phyloP scores from a whole-genome alignment of 2,329 filamentous ascomycete species.

The Emergomyces africanus region DNA sequence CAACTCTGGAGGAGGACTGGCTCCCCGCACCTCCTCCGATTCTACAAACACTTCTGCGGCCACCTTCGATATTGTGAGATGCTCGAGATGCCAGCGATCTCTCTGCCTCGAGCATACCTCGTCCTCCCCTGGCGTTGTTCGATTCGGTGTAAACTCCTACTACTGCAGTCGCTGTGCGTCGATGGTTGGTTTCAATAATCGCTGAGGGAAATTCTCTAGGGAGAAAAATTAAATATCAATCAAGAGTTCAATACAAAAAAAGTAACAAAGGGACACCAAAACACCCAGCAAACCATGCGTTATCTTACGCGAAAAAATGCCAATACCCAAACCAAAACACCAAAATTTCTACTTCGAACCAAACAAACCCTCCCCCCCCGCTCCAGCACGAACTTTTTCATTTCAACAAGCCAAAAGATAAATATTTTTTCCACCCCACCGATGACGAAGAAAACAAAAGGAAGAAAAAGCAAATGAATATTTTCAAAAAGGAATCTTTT shows the following conservation, averaged over 20 bases:
- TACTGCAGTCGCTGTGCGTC: slow-evolving; percentile 35
- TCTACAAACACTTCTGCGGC: slow-evolving; percentile 13
- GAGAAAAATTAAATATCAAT: not conserved
- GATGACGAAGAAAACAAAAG: not conserved
- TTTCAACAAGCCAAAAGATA: not conserved
- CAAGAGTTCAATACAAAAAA: not conserved
- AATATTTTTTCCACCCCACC: not conserved
- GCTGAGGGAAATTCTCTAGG: slow-evolving; percentile 17
- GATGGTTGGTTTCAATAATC: slow-evolving; percentile 31
- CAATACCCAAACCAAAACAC: not conserved
- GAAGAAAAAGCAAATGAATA: not conserved
- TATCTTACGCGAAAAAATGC: not conserved
- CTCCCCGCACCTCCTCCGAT: slow-evolving; percentile 14
- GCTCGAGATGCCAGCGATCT: slow-evolving; percentile 36
- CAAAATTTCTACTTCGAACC: not conserved
- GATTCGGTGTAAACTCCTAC: slow-evolving; percentile 38
- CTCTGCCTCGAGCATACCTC: slow-evolving; percentile 27
- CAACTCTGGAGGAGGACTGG: slow-evolving; percentile 12
- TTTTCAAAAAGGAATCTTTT: not conserved
- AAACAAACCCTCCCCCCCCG: too few species aligned
- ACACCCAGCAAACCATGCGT: not conserved
- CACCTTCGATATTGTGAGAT: slow-evolving; percentile 32
- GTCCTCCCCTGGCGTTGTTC: slow-evolving; percentile 26
- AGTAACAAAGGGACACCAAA: not conserved
- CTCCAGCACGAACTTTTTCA: not conserved